A percentile compares a stretch with the other conserved stretches of the same genome.
phyloP scores from a whole-genome alignment of 2,329 filamentous ascomycete species.

The Shiraia sp. region DNA sequence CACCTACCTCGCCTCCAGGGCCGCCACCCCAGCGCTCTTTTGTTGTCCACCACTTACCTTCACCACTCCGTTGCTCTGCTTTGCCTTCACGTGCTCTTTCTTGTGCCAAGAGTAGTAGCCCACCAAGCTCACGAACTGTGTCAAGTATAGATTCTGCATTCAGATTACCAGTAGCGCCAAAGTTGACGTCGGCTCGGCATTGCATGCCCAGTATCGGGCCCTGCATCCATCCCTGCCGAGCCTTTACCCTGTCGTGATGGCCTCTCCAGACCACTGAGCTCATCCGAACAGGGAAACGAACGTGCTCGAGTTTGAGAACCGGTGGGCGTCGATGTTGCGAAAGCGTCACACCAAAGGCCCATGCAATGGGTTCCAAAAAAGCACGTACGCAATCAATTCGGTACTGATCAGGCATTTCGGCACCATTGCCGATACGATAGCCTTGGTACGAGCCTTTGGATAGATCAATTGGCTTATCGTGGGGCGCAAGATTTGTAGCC shows the following conservation, averaged over 20 bases:
- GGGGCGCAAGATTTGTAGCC: conserved; percentile 21
- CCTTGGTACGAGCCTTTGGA: conserved; percentile 57
- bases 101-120: conserved; percentile 61
- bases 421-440: conserved; percentile 59
- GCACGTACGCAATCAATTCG: conserved; percentile 60
- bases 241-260: conserved; percentile 56
- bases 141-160: conserved; percentile 51
- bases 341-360: conserved; percentile 61
- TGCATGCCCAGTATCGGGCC: conserved; percentile 62
- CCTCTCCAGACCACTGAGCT: conserved; percentile 58
- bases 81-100: conserved; percentile 62
- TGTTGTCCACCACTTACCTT: conserved; percentile 65
- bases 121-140: conserved; percentile 60
- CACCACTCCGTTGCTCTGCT: conserved; percentile 54
- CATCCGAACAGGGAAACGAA: conserved; percentile 62
- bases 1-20: conserved; percentile 50
- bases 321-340: conserved; percentile 52
- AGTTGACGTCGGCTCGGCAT: conserved; percentile 59
- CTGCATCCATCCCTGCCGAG: conserved; percentile 59
- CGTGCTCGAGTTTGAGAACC: conserved; percentile 51
- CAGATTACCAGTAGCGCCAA: conserved; percentile 46
- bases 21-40: conserved; percentile 62
- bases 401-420: conserved; percentile 62
- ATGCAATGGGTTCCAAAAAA: conserved; percentile 62
- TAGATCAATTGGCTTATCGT: conserved; percentile 26